A percentile compares a stretch with the other conserved stretches of the same genome.
phyloP scores from a whole-genome alignment of 2,329 filamentous ascomycete species.

The Graphilbum sp. region DNA sequence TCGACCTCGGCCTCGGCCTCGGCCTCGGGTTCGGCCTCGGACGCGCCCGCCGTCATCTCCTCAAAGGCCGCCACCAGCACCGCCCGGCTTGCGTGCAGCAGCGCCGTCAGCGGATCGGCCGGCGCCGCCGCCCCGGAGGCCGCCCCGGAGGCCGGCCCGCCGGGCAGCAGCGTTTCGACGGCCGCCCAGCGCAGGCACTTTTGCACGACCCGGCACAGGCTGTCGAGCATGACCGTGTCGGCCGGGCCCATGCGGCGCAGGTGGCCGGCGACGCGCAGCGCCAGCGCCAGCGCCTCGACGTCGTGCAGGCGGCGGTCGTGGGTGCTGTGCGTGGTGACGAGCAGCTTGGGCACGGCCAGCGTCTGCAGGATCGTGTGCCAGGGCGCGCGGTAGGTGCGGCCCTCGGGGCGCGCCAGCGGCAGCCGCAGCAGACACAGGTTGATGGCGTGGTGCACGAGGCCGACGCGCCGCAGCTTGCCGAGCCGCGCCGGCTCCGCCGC shows the following conservation, averaged over 20 bases:
- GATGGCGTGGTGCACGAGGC: constrained; percentile 19
- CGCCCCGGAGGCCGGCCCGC: not conserved
- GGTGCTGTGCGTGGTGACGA: constrained; percentile 11
- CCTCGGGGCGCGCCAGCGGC: constrained; percentile 11
- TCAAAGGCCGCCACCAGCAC: constrained; percentile 8
- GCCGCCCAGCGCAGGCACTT: constrained; percentile 6
- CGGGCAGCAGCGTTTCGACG: not conserved
- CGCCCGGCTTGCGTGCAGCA: constrained; percentile 7
- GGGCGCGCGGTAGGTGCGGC: constrained; percentile 18
- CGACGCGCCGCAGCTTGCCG: constrained; percentile 8
- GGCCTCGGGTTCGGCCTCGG: too few relatives aligned
- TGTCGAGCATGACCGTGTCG: constrained; percentile 19
- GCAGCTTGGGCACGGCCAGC: constrained; percentile 19
- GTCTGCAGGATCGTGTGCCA: constrained; percentile 26
- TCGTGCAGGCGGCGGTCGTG: constrained; percentile 11
- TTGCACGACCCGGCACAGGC: constrained; percentile 14
- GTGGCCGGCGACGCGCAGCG: constrained; percentile 15
- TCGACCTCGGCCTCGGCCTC: too few relatives aligned
- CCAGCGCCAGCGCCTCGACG: constrained; percentile 15
- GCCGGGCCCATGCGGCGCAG: constrained; percentile 15
- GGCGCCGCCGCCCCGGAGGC: not conserved
- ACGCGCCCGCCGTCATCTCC: constrained; percentile 10
- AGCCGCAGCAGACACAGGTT: constrained; percentile 16
- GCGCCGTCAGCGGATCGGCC: not conserved
- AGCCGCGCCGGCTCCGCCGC: constrained; percentile 9